phyloP scores from a whole-genome alignment of 1,139 yeast species.

The Suhomyces panamericanus region DNA sequence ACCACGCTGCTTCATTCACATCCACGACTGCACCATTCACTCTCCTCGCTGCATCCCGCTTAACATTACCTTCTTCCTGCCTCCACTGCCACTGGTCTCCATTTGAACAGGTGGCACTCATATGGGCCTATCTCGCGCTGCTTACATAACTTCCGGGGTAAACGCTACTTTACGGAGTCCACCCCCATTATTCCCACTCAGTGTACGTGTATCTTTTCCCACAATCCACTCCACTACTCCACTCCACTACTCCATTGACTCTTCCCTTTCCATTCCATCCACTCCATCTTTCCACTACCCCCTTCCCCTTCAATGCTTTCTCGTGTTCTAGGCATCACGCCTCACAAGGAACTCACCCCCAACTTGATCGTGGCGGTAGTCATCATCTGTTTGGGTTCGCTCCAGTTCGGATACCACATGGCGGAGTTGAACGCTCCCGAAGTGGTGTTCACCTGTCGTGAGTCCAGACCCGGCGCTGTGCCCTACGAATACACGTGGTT shows the following conservation, averaged over 20 bases:
- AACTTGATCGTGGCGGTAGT: conserved; percentile 33
- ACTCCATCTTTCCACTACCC: no score
- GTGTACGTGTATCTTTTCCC: background rate
- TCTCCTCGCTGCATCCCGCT: no score
- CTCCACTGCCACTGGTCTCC: no score
- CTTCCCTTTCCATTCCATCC: background rate
- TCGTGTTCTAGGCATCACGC: conserved; percentile 1
- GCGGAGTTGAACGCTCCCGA: conserved; percentile 51
- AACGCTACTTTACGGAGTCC: no score
- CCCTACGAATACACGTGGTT: conserved; percentile 40
- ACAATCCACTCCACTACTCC: no score
- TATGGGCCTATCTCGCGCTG: background rate
- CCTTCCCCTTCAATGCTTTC: background rate
- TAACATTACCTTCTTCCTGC: no score
- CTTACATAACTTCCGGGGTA: background rate
- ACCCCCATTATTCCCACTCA: background rate
- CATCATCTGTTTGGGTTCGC: conserved; percentile 44
- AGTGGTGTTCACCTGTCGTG: conserved; percentile 39
- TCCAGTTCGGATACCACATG: conserved; percentile 54
- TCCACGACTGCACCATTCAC: no score
- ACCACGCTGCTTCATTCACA: no score
- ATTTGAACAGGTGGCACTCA: no score
- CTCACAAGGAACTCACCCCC: conserved; percentile 21
- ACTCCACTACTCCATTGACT: no score
- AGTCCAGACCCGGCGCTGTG: conserved; percentile 31